These are phyloP conservation scores for Macrophomina pseudophaseolina DNA, from an alignment of 2,329 filamentous ascomycete species.

Conservation along the genomic window DNA sequence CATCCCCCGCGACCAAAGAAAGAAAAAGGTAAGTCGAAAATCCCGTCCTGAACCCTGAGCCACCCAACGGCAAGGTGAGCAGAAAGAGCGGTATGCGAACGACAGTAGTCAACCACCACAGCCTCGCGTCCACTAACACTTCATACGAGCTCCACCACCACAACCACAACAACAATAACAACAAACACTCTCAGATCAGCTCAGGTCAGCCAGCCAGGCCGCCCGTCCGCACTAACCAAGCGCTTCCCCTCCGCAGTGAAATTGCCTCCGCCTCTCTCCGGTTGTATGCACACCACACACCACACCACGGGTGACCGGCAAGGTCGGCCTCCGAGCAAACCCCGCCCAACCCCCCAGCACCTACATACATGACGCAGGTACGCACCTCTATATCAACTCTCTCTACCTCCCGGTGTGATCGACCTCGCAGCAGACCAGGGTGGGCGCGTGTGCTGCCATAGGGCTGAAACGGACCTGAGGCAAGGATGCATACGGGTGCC, in stretches of 20 bases:
- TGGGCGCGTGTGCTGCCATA: slow-evolving; percentile 1
- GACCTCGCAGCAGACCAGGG: background rate
- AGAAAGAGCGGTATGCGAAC: background rate
- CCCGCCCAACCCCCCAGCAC: background rate
- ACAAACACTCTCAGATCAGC: too few relatives aligned
- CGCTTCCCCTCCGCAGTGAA: too few relatives aligned
- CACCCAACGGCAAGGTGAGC: too few relatives aligned
- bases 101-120: background rate
- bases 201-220: too few relatives aligned
- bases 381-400: background rate
- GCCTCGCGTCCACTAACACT: background rate
- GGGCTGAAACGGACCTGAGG: slow-evolving; percentile 24
- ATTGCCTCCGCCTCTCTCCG: too few relatives aligned
- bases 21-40: background rate
- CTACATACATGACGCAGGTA: background rate
- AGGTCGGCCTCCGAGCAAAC: background rate
- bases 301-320: background rate
- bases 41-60: background rate
- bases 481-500: background rate
- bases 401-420: background rate
- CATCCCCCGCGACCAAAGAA: background rate
- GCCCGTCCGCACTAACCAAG: too few relatives aligned
- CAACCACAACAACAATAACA: background rate
- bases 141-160: background rate
- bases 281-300: too few relatives aligned